A percentile compares a stretch with the other conserved stretches of the same genome.
Conservation (phyloP, 768 basidiomycete species). For the Steccherinum ochraceum region DNA sequence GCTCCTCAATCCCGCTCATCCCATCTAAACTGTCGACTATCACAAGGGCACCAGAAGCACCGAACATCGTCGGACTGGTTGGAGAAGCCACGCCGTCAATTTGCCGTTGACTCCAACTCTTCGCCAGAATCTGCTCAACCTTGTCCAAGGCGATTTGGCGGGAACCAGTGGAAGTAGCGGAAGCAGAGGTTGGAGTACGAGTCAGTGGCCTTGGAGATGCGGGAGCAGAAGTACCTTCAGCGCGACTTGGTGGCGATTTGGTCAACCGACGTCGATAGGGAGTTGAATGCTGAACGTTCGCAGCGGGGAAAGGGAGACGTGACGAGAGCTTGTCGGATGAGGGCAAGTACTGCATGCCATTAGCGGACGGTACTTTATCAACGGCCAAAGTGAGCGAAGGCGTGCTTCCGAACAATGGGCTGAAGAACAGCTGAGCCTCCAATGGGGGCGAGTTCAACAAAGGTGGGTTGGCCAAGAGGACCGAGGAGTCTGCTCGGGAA, state of each 20-base stretch:
- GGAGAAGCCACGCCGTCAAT: slow-evolving; percentile 2
- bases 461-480: slow-evolving; percentile 52
- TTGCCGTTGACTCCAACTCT: slow-evolving; percentile 3
- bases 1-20: slow-evolving; percentile 3
- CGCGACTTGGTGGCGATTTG: neutral
- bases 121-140: slow-evolving; percentile 8
- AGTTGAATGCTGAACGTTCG: neutral
- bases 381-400: slow-evolving; percentile 10
- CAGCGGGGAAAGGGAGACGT: slow-evolving; percentile 10
- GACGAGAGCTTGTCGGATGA: neutral
- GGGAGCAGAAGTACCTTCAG: neutral
- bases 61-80: slow-evolving; percentile 10
- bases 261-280: neutral
- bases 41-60: neutral
- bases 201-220: neutral
- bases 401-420: slow-evolving; percentile 11
- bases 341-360: neutral
- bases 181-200: neutral
- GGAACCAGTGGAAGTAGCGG: neutral
- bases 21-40: neutral
- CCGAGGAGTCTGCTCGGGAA: slow-evolving; percentile 26
- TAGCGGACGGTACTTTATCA: neutral
- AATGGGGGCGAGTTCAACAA: slow-evolving; percentile 51
- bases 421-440: slow-evolving; percentile 50
- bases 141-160: slow-evolving; percentile 1